These are phyloP conservation scores for Lachnellula willkommii DNA, from an alignment of 2,329 filamentous ascomycete species.

Conservation along the genomic window DNA sequence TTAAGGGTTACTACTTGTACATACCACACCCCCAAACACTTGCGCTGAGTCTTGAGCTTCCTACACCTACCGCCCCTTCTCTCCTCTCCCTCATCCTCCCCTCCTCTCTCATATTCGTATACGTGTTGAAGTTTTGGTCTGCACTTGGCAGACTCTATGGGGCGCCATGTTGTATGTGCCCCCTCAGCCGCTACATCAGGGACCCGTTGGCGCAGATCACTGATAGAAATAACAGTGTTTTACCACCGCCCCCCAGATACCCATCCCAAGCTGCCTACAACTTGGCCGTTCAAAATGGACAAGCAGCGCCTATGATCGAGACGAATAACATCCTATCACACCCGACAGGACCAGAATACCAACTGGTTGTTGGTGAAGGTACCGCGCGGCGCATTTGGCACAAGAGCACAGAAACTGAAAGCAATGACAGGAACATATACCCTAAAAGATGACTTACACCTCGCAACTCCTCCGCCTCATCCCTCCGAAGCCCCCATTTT, in stretches of 20 bases:
- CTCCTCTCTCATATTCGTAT: slow-evolving; percentile 22
- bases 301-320: slow-evolving; percentile 74
- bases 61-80: neutral
- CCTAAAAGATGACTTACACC: slow-evolving; percentile 82
- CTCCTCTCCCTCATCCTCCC: neutral
- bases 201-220: slow-evolving; percentile 6
- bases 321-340: slow-evolving; percentile 85
- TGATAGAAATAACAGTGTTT: slow-evolving; percentile 48
- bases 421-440: slow-evolving; percentile 68
- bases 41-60: neutral
- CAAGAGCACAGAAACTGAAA: slow-evolving; percentile 10
- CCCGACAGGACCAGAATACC: slow-evolving; percentile 76
- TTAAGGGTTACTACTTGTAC: no score
- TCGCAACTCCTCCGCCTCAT: slow-evolving; percentile 91
- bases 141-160: slow-evolving; percentile 13
- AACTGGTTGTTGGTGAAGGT: slow-evolving; percentile 93
- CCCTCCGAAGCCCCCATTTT: slow-evolving; percentile 83
- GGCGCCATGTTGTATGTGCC: slow-evolving; percentile 29
- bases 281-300: slow-evolving; percentile 62
- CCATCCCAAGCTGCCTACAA: slow-evolving; percentile 68
- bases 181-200: neutral
- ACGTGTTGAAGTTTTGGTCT: slow-evolving; percentile 40
- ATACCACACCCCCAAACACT: no score
- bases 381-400: slow-evolving; percentile 8
- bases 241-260: slow-evolving; percentile 81